Evolutionary conservation across 495 filamentous ascomycete genomes (phyloP), one percentile per base, ranked within the genome.

Genomic region (Talaromyces liani): DNA sequence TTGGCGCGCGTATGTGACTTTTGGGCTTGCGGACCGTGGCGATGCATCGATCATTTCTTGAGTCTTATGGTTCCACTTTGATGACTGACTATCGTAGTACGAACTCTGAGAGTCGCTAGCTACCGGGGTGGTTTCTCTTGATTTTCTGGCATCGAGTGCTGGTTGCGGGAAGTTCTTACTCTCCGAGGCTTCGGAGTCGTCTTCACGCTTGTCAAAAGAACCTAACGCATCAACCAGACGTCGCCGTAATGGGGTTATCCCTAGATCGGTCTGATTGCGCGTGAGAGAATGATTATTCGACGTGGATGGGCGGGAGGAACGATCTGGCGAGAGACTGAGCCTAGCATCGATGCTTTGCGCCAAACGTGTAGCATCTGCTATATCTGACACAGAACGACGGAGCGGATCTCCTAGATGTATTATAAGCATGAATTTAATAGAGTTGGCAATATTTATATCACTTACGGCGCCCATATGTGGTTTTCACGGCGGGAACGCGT

Each of bases 1-100:
- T 65, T 85, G 82, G 27, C 79, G 79, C n/a, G 83, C 82, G 73
- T 89, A 89, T 7, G 86, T 89, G 34, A 85, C 73, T 60, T 74
- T 82, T 6, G 78, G 75, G 22, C 80, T 72, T 59, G 63, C 67
- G 16, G 72, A 58, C 58, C 66, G 68, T 3, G 73, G 65, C 29
- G 71, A 68, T 47, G 60, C 45, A 25, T 62, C 60, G n/a, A 41
- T 20, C 25, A 54, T 22, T 6, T 34, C 60, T n/a, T 34, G 41
- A 22, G 47, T 25, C 16, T 22, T 22, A 1, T 33, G 45, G 6
- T 54, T 39, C 10, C 68, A 34, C 33, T 64, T 41, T 29, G 63
- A 62, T 7, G 68, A 29, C 4, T 68, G 64, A 25, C 60, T 41
- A 25, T 51, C 65, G 9, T 67, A 60, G 20, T 20, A 18, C 8